These are phyloP conservation scores for Moricandia arvensis DNA, from an alignment of 345 rosid species.

Conservation along the genomic window DNA sequence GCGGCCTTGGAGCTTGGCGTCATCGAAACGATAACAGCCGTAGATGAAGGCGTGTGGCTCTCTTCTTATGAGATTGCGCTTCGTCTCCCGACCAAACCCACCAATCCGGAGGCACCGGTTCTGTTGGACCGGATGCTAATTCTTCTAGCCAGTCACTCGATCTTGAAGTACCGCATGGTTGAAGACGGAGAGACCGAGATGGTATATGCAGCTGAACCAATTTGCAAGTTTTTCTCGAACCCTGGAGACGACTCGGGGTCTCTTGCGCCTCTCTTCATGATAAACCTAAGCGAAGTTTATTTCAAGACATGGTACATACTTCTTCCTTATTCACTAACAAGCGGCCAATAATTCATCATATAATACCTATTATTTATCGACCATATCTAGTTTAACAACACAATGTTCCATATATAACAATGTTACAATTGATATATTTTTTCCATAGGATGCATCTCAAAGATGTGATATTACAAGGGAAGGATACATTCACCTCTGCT, in stretches of 20 bases:
- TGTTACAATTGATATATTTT: too few relatives aligned
- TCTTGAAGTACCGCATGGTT: background rate
- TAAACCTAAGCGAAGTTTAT: constrained; percentile 8
- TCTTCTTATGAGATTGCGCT: constrained; percentile 46
- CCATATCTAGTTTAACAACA: too few relatives aligned
- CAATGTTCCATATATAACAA: too few relatives aligned
- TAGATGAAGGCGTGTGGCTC: constrained; percentile 35
- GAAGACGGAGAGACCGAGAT: background rate
- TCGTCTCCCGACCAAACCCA: constrained; percentile 32
- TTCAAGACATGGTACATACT: constrained; percentile 29
- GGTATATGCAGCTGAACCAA: background rate
- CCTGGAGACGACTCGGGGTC: constrained; percentile 42
- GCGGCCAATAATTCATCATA: background rate
- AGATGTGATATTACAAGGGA: constrained; percentile 34
- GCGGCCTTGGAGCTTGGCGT: constrained; percentile 51
- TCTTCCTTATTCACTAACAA: background rate
- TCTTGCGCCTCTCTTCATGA: constrained; percentile 16
- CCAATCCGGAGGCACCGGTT: constrained; percentile 40
- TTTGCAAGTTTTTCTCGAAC: background rate
- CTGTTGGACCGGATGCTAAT: background rate
- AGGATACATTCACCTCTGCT: constrained; percentile 45
- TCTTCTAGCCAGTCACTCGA: background rate
- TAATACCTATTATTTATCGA: too few relatives aligned
- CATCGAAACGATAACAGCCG: constrained; percentile 47
- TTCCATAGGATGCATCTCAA: constrained; percentile 16